A percentile compares a stretch with the other conserved stretches of the same genome.
Evolutionary conservation across 441 rosid species (phyloP).

Genomic region (Melianthus villosus): DNA sequence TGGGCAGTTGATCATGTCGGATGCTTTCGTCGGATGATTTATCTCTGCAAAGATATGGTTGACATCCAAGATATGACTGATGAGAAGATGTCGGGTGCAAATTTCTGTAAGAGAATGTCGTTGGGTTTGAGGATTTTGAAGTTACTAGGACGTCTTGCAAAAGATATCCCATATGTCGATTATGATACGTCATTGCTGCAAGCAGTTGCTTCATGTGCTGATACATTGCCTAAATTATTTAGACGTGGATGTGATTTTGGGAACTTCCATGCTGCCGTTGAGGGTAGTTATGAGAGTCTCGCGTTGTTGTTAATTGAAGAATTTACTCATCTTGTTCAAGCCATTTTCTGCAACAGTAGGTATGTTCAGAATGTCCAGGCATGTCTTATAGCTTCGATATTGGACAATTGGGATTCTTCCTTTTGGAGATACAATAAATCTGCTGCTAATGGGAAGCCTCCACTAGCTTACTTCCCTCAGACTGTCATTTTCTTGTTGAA

Average conservation of each 20-base stretch:
- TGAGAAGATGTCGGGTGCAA: slow-evolving; percentile 46
- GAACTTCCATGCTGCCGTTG: slow-evolving; percentile 35
- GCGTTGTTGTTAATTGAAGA: slow-evolving; percentile 63
- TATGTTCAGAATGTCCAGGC: slow-evolving; percentile 59
- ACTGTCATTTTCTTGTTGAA: slow-evolving; percentile 47
- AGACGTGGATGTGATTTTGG: slow-evolving; percentile 48
- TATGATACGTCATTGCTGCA: slow-evolving; percentile 51
- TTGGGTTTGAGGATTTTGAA: slow-evolving; percentile 68
- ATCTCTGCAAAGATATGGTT: slow-evolving; percentile 51
- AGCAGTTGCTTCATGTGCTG: slow-evolving; percentile 59
- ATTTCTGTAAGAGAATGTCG: slow-evolving; percentile 42
- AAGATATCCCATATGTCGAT: slow-evolving; percentile 52
- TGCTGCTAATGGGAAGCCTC: slow-evolving; percentile 36
- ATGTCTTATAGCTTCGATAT: slow-evolving; percentile 59
- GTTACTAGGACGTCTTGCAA: slow-evolving; percentile 56
- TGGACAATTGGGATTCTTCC: slow-evolving; percentile 60
- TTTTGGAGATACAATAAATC: slow-evolving; percentile 62
- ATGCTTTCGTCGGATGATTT: slow-evolving; percentile 49
- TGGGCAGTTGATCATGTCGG: slow-evolving; percentile 74
- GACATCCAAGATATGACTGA: slow-evolving; percentile 36
- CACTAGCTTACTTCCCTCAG: slow-evolving; percentile 71
- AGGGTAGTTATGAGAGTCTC: slow-evolving; percentile 70
- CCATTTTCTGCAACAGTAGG: slow-evolving; percentile 49
- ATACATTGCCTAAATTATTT: slow-evolving; percentile 48
- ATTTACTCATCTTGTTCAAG: slow-evolving; percentile 67